Evolutionary conservation across 495 filamentous ascomycete species (phyloP).

Genomic region (Filosporella fistucella): DNA sequence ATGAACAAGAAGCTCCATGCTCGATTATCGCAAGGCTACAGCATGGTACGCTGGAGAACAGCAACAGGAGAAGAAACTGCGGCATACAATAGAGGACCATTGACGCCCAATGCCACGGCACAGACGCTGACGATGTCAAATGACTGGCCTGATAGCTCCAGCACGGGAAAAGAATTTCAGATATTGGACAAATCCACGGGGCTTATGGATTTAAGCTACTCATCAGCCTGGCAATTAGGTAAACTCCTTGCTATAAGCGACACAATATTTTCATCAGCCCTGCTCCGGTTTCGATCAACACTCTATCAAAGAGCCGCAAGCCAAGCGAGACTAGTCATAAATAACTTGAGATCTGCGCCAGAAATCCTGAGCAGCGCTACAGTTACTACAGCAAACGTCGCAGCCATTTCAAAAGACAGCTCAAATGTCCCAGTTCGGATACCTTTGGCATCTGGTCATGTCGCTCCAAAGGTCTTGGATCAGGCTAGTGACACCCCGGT

Average conservation of each 20-base stretch:
- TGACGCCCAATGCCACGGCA: slow-evolving; percentile 25
- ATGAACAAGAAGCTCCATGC: not conserved
- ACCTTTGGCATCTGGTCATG: no score
- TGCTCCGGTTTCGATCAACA: slow-evolving; percentile 23
- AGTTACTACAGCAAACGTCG: not conserved
- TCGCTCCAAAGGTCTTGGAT: no score
- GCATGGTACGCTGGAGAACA: slow-evolving; percentile 27
- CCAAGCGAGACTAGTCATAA: not conserved
- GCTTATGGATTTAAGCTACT: slow-evolving; percentile 29
- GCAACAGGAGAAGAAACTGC: slow-evolving; percentile 37
- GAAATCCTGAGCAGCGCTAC: not conserved
- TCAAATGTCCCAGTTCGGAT: not conserved
- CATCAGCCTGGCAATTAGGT: slow-evolving; percentile 25
- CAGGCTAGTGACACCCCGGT: no score
- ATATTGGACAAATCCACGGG: slow-evolving; percentile 37
- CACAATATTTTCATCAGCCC: slow-evolving; percentile 20
- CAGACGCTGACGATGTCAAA: not conserved
- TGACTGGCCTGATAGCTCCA: not conserved
- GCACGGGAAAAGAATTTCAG: slow-evolving; percentile 26
- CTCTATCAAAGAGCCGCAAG: not conserved
- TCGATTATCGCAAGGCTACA: slow-evolving; percentile 36
- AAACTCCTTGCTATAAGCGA: slow-evolving; percentile 28
- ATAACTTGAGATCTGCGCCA: not conserved
- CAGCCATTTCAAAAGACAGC: not conserved
- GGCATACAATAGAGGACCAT: slow-evolving; percentile 37